phyloP scores from a whole-genome alignment of 306 rosid genomes.

The Vigna unguiculata region DNA sequence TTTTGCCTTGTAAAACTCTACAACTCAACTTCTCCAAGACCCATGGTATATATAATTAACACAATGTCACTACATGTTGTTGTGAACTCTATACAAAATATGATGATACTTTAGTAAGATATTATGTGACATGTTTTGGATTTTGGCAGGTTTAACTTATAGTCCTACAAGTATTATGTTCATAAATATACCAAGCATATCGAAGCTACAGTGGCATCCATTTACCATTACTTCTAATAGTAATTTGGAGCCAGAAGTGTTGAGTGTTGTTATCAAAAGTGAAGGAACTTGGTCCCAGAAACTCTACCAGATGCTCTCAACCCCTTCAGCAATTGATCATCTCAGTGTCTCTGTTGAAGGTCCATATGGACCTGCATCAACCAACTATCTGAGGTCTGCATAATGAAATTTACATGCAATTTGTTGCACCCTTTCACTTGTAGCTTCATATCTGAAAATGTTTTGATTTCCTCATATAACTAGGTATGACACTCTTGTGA shows the following conservation, averaged over 20 bases:
- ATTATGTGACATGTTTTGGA: not conserved
- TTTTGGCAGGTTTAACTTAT: constrained; percentile 59
- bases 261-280: constrained; percentile 65
- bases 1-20: constrained; percentile 61
- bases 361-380: constrained; percentile 72
- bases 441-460: not conserved
- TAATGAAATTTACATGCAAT: not conserved
- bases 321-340: constrained; percentile 52
- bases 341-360: constrained; percentile 71
- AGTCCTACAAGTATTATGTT: constrained; percentile 68
- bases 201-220: constrained; percentile 90
- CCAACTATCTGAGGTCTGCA: constrained; percentile 61
- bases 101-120: no score
- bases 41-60: constrained; percentile 43
- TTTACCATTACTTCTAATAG: constrained; percentile 69
- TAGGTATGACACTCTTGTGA: constrained; percentile 64
- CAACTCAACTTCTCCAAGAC: constrained; percentile 76
- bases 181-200: constrained; percentile 68
- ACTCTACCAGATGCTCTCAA: constrained; percentile 63
- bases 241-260: constrained; percentile 61
- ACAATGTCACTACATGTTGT: not conserved
- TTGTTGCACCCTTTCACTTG: constrained; percentile 13
- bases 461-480: constrained; percentile 1
- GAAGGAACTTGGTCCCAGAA: constrained; percentile 72
- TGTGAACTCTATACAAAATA: no score